Conservation (phyloP, 805 yeast species). For the Teunomyces panamensis region DNA sequence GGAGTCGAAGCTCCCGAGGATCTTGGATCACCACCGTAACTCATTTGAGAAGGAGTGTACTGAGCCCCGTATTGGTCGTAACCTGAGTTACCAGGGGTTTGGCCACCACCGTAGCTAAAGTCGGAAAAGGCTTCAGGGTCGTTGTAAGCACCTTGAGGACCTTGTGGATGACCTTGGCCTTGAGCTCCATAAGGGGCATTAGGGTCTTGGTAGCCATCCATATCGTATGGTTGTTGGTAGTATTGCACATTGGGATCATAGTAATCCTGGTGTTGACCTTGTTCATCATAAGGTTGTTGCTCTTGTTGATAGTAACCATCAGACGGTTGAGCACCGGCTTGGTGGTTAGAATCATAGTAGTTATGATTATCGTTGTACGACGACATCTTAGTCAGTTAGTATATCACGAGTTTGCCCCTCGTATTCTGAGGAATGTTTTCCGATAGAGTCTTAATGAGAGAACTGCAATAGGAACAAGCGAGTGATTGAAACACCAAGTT, state of each 20-base stretch:
- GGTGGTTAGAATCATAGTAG: slow-evolving; percentile 34
- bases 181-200: slow-evolving; percentile 18
- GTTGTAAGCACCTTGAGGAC: slow-evolving; percentile 27
- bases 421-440: neutral
- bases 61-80: slow-evolving; percentile 68
- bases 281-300: slow-evolving; percentile 39
- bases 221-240: slow-evolving; percentile 50
- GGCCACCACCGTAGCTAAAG: slow-evolving; percentile 57
- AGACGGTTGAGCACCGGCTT: slow-evolving; percentile 21
- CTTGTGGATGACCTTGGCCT: slow-evolving; percentile 17
- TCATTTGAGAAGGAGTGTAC: slow-evolving; percentile 83
- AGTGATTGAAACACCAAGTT: slow-evolving; percentile 1
- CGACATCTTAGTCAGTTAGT: slow-evolving; percentile 47
- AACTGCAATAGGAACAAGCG: slow-evolving; percentile 1
- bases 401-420: slow-evolving; percentile 4
- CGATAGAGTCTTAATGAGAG: slow-evolving; percentile 5
- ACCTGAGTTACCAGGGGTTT: slow-evolving; percentile 57
- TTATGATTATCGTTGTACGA: slow-evolving; percentile 58
- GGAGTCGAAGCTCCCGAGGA: slow-evolving; percentile 96
- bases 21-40: slow-evolving; percentile 76
- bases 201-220: slow-evolving; percentile 47
- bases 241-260: slow-evolving; percentile 45
- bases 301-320: slow-evolving; percentile 37
- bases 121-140: slow-evolving; percentile 67
- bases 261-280: slow-evolving; percentile 43